Base-by-base conservation (phyloP, 495 filamentous ascomycete genomes). In the Talaromyces adpressus region DNA sequence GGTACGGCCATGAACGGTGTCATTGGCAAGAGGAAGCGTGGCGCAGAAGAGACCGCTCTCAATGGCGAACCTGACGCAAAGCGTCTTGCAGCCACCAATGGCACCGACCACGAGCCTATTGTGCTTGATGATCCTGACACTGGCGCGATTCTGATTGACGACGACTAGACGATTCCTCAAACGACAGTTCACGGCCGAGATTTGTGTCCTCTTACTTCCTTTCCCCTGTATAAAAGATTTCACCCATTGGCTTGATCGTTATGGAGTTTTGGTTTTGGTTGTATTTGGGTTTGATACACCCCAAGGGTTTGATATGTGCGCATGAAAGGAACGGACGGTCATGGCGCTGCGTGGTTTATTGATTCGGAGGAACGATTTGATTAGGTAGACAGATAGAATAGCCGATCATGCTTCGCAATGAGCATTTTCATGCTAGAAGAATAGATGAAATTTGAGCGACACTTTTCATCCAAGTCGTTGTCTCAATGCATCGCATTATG, bases 61-160 rank as follows among this genome's bases (percentile, higher is more conserved):
- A 73, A 76, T 57, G 77, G 77, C n/a, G 71, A 79, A 30, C 60
- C 71, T 59, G 64, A 69, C 41, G 57, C 72, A 2, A 87, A 86
- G 66, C 77, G 80, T 11, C 72, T 66, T 16, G 69, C 64, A 20
- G 66, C 73, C 5, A 57, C 68, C 1, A 71, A 75, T 54, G 72
- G 71, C 5, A 70, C 77, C 23, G 70, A 69, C n/a, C 69, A 73
- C 45, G 69, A 76, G 27, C 67, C 80, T 34, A 77, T 85, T 20
- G 68, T 85, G 20, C 56, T 82, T 12, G 84, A 91, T 61, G 88
- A 88, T 63, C 67, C 74, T 8, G 79, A 76, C 2, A 83, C 82
- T 39, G 89, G 89, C 22, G 85, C 87, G 8, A 93, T 95, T 65
- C 68, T 91, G 61, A 92, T 95, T 68, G 86, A 91, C 25, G 89